phyloP scores from a whole-genome alignment of 371 early-diverging fungal species.

The Modicella reniformis region DNA sequence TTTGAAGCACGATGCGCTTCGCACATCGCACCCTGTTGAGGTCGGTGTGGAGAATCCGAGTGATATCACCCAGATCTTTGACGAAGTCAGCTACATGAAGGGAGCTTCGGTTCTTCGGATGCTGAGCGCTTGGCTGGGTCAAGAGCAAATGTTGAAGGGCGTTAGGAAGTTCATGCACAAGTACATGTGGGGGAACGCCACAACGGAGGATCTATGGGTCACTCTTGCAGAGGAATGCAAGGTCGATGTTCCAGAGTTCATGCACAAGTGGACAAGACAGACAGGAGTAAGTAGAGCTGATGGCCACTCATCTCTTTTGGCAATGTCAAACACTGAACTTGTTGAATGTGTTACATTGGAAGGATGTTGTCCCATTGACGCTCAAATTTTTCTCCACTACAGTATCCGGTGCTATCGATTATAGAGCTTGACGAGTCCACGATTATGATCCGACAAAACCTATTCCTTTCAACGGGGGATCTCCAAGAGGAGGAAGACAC shows the following conservation, averaged over 20 bases:
- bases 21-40: conserved; percentile 93
- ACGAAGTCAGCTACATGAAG: conserved; percentile 87
- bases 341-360: not conserved
- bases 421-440: conserved; percentile 57
- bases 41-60: conserved; percentile 84
- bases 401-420: conserved; percentile 81
- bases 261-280: conserved; percentile 90
- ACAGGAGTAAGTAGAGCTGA: conserved; percentile 63
- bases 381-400: not conserved
- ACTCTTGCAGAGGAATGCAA: conserved; percentile 77
- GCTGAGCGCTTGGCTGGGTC: conserved; percentile 84
- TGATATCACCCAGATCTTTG: conserved; percentile 87
- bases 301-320: not conserved
- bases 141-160: conserved; percentile 79
- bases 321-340: not conserved
- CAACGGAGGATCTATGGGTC: conserved; percentile 87
- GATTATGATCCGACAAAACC: conserved; percentile 69
- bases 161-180: conserved; percentile 82
- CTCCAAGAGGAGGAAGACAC: conserved; percentile 72
- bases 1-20: conserved; percentile 79
- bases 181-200: conserved; percentile 86
- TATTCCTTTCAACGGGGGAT: conserved; percentile 83
- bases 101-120: conserved; percentile 95
- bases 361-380: not conserved
- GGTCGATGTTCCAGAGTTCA: conserved; percentile 77